Evolutionary conservation across 1,139 yeast genomes (phyloP).

Genomic region (Taiozyma onychis): DNA sequence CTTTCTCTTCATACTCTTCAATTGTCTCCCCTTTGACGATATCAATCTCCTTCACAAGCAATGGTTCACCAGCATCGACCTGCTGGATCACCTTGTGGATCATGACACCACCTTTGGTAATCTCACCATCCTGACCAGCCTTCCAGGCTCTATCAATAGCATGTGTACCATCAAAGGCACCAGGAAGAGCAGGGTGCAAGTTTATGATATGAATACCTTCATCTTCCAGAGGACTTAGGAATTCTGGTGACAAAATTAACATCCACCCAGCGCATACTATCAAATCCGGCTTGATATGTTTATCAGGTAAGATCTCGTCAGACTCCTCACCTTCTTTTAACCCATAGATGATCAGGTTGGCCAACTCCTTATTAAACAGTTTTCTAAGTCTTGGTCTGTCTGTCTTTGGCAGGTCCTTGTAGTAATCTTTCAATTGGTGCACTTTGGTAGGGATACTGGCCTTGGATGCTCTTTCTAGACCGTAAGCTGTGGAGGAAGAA

Average conservation of each 20-base stretch:
- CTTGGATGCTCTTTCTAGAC: constrained; percentile 68
- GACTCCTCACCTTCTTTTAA: constrained; percentile 29
- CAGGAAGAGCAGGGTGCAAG: constrained; percentile 95
- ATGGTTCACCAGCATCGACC: constrained; percentile 90
- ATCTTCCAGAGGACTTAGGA: constrained; percentile 58
- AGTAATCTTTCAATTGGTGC: constrained; percentile 72
- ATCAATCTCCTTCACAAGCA: constrained; percentile 72
- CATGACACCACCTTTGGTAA: constrained; percentile 89
- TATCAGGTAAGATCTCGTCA: constrained; percentile 17
- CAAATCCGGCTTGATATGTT: constrained; percentile 59
- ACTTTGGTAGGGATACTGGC: constrained; percentile 63
- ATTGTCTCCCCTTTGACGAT: constrained; percentile 66
- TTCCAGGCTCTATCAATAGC: constrained; percentile 96
- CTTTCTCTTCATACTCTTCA: constrained; percentile 75
- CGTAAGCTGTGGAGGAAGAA: constrained; percentile 77
- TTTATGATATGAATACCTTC: constrained; percentile 76
- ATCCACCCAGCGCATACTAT: constrained; percentile 99
- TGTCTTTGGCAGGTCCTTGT: constrained; percentile 62
- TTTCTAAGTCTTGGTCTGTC: constrained; percentile 59
- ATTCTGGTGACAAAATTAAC: constrained; percentile 78
- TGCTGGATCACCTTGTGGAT: constrained; percentile 91
- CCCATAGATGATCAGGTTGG: constrained; percentile 54
- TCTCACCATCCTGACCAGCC: constrained; percentile 80
- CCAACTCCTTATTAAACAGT: constrained; percentile 71
- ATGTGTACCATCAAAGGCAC: constrained; percentile 94